Evolutionary conservation across 2,329 filamentous ascomycete genomes (phyloP).

Genomic region (Neofusicoccum umdonicola): DNA sequence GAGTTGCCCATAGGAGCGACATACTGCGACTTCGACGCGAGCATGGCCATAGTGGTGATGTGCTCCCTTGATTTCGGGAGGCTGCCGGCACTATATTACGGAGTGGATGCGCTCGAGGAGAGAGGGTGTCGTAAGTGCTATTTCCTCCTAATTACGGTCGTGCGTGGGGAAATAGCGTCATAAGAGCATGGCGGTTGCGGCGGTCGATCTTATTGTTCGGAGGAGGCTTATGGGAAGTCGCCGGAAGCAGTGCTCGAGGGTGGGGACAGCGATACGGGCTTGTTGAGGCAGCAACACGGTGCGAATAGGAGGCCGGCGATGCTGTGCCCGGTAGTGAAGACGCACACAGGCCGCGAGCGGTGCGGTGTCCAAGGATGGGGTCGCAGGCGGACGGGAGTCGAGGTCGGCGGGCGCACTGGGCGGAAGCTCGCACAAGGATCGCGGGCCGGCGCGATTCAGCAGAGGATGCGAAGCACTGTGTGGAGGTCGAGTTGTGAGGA

Average conservation of each 20-base stretch:
- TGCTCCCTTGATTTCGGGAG: neutral
- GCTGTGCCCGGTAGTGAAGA: neutral
- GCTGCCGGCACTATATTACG: neutral
- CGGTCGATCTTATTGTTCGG: constrained; percentile 6
- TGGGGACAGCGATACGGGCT: neutral
- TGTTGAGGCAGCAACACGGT: neutral
- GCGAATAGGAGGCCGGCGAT: constrained; percentile 6
- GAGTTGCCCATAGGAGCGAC: constrained; percentile 48
- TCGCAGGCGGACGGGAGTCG: neutral
- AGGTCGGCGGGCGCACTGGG: neutral
- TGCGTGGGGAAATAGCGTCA: constrained; percentile 8
- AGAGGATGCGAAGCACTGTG: neutral
- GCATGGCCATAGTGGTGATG: constrained; percentile 63
- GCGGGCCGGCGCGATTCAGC: constrained; percentile 15
- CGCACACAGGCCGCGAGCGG: neutral
- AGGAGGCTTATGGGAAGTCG: neutral
- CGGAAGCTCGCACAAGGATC: constrained; percentile 13
- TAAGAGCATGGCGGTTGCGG: constrained; percentile 13
- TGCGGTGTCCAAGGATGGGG: neutral
- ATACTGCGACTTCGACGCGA: constrained; percentile 72
- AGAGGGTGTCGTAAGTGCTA: constrained; percentile 3
- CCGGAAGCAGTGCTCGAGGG: neutral
- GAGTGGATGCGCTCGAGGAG: neutral
- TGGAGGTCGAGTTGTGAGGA: constrained; percentile 9
- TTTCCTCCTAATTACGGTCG: constrained; percentile 9